A percentile compares a stretch with the other conserved stretches of the same genome.
Evolutionary conservation across 192 early-diverging fungal genomes (phyloP).

Genomic region (Linnemannia schmuckeri): DNA sequence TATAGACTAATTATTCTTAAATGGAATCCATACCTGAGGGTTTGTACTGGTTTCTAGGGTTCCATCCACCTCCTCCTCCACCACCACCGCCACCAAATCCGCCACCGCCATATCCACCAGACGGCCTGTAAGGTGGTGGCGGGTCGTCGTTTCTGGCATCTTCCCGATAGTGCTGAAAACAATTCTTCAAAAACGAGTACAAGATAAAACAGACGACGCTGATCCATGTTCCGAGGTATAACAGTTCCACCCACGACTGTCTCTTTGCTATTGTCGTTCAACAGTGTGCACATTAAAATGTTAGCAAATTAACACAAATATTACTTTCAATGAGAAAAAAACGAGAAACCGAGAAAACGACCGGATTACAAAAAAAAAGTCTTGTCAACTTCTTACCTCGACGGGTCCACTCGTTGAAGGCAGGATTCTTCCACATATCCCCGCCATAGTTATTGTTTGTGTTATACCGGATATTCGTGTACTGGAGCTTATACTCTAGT

Average conservation of each 20-base stretch:
- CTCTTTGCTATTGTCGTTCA: constrained; percentile 11
- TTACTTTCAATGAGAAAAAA: background rate
- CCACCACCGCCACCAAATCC: constrained; percentile 24
- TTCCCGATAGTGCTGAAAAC: constrained; percentile 2
- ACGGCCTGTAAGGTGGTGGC: constrained; percentile 48
- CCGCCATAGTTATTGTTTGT: background rate
- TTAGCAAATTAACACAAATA: too few species aligned
- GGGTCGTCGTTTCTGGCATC: constrained; percentile 23
- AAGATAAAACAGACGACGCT: constrained; percentile 28
- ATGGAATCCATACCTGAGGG: constrained; percentile 6
- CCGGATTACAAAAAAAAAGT: too few species aligned
- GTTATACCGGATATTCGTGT: constrained; percentile 19
- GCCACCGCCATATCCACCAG: constrained; percentile 6
- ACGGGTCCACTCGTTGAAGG: constrained; percentile 23
- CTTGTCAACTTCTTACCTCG: constrained; percentile 15
- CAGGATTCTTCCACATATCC: background rate
- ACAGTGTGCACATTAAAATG: too few species aligned
- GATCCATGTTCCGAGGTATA: constrained; percentile 32
- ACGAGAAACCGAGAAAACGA: background rate
- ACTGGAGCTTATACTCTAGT: constrained; percentile 56
- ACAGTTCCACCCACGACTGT: constrained; percentile 21
- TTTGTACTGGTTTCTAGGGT: constrained; percentile 22
- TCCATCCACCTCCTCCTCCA: constrained; percentile 28
- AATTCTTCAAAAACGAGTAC: constrained; percentile 26
- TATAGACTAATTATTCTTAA: background rate